Evolutionary conservation across 441 rosid genomes (phyloP).

Genomic region (Melastoma candidum): DNA sequence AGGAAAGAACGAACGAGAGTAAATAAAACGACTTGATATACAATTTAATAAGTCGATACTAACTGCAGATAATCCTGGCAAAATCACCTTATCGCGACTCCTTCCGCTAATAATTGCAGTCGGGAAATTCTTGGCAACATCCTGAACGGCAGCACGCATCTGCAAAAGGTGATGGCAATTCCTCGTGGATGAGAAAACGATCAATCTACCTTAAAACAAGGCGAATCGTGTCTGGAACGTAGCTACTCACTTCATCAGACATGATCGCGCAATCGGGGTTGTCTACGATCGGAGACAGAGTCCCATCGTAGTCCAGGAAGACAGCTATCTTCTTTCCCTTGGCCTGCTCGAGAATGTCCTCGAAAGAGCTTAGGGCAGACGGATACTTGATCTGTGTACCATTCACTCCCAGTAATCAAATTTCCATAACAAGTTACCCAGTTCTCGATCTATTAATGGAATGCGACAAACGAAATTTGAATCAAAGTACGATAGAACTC

Average conservation of each 20-base stretch:
- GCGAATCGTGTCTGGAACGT: neutral
- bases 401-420: neutral
- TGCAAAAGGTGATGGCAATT: slow-evolving; percentile 14
- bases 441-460: too few relatives aligned
- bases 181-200: too few relatives aligned
- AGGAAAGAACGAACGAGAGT: slow-evolving; percentile 2
- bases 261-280: slow-evolving; percentile 8
- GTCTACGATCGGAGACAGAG: slow-evolving; percentile 13
- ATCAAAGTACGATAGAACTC: too few relatives aligned
- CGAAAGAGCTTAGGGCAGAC: slow-evolving; percentile 6
- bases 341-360: slow-evolving; percentile 7
- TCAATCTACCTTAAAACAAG: neutral
- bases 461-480: too few relatives aligned
- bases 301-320: slow-evolving; percentile 12
- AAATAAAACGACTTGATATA: neutral
- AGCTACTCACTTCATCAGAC: slow-evolving; percentile 4
- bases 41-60: neutral
- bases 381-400: slow-evolving; percentile 4
- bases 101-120: slow-evolving; percentile 96
- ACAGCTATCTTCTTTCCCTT: slow-evolving; percentile 1
- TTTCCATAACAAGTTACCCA: neutral
- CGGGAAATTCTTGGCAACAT: slow-evolving; percentile 64
- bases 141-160: slow-evolving; percentile 91
- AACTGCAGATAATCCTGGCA: neutral
- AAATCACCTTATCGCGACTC: slow-evolving; percentile 75